phyloP scores from a whole-genome alignment of 1,139 yeast genomes.

The Saccharomyces hybrid region DNA sequence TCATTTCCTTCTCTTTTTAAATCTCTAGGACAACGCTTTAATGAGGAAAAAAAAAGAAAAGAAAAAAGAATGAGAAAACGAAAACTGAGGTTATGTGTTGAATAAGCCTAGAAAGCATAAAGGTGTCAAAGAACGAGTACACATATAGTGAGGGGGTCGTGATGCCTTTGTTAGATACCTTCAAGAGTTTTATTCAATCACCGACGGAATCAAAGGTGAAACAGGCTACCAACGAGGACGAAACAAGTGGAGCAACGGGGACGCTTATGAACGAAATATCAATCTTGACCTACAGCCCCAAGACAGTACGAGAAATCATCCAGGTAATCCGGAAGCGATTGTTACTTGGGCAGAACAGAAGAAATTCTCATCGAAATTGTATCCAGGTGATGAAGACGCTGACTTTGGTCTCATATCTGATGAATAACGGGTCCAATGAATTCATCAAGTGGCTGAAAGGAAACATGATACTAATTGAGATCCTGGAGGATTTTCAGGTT shows the following conservation, averaged over 20 bases:
- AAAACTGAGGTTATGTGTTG: background rate
- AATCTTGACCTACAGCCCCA: constrained; percentile 28
- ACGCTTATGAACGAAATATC: constrained; percentile 31
- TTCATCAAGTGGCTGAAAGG: constrained; percentile 26
- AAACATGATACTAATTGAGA: constrained; percentile 16
- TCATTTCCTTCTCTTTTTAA: background rate
- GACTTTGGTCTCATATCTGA: constrained; percentile 24
- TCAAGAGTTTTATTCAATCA: constrained; percentile 23
- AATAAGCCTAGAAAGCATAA: background rate
- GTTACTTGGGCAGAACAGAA: constrained; percentile 15
- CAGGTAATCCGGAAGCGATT: constrained; percentile 25
- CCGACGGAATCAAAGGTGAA: constrained; percentile 27
- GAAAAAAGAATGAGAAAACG: background rate
- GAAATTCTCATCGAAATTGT: constrained; percentile 22
- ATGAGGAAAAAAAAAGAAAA: background rate
- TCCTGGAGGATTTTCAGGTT: constrained; percentile 14
- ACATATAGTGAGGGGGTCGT: background rate
- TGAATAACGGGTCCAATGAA: constrained; percentile 29
- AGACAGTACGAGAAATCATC: constrained; percentile 26
- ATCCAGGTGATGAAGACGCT: constrained; percentile 27
- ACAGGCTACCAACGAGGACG: constrained; percentile 29
- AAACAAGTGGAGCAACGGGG: constrained; percentile 26
- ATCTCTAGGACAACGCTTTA: background rate
- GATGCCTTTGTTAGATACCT: constrained; percentile 27
- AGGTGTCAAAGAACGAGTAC: background rate